Percentiles rank a stretch among this genome's conserved stretches.
phyloP scores from a whole-genome alignment of 73 alveolate species.

The Stentor coeruleus region DNA sequence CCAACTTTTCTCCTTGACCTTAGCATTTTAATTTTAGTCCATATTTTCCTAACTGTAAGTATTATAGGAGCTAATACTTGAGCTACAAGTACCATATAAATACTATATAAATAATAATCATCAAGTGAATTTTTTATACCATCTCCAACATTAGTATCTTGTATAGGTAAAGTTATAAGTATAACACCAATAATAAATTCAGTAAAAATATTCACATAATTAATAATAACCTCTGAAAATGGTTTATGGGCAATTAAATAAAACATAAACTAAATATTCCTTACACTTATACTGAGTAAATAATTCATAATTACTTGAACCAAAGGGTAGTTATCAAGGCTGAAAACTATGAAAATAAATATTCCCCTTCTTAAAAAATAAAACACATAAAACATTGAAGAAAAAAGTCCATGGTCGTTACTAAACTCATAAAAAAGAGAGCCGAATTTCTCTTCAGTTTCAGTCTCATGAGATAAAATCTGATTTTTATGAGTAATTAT shows the following conservation, averaged over 20 bases:
- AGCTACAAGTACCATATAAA: not conserved
- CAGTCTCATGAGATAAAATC: not conserved
- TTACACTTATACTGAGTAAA: not conserved
- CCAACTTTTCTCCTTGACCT: no score
- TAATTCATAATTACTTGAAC: not conserved
- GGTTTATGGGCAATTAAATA: not conserved
- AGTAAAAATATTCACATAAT: not conserved
- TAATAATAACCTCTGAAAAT: not conserved
- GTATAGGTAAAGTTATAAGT: no score
- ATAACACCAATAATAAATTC: not conserved
- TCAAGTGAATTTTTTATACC: no score
- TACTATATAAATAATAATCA: no score
- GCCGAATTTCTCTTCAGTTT: not conserved
- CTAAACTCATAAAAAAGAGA: not conserved
- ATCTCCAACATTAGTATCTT: no score
- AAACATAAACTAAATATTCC: not conserved
- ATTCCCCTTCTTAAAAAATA: not conserved
- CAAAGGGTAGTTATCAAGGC: not conserved
- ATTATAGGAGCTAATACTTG: not conserved
- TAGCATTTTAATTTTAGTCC: no score
- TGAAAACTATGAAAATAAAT: not conserved
- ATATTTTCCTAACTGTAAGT: no score
- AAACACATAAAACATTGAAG: not conserved
- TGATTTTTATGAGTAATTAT: not conserved
- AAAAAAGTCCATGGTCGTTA: not conserved